Conservation (phyloP, 768 basidiomycete species). For the Termitomyces sp. region DNA sequence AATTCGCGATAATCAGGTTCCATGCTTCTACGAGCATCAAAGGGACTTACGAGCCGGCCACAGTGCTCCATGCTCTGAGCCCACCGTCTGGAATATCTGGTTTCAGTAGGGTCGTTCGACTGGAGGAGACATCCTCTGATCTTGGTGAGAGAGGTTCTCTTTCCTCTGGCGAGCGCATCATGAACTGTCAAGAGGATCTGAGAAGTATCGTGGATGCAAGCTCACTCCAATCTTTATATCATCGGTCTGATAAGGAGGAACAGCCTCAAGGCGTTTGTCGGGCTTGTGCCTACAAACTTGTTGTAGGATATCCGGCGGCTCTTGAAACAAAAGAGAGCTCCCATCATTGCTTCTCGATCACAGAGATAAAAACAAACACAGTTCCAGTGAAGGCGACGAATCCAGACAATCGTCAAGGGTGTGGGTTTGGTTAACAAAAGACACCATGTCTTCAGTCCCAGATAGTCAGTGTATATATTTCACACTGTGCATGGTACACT, state of each 20-base stretch:
- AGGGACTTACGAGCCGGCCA: conserved; percentile 9
- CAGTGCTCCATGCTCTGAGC: conserved; percentile 11
- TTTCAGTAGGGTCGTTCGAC: background rate
- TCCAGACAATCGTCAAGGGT: background rate
- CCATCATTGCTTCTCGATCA: background rate
- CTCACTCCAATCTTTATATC: background rate
- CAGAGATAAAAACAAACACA: background rate
- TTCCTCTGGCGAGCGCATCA: background rate
- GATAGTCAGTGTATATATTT: background rate
- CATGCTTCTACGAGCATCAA: background rate
- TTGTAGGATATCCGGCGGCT: background rate
- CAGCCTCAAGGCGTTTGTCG: background rate
- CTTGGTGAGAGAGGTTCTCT: background rate
- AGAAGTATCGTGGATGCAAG: background rate
- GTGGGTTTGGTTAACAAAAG: background rate
- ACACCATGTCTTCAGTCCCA: background rate
- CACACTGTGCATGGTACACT: background rate
- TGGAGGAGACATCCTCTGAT: background rate
- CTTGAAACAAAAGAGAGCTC: background rate
- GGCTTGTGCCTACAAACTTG: background rate
- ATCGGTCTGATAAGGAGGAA: background rate
- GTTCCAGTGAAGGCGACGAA: background rate
- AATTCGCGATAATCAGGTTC: background rate
- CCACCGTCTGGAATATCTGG: conserved; percentile 8
- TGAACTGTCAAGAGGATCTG: background rate